Evolutionary conservation across 306 rosid species (phyloP).

Genomic region (Rosa persica): DNA sequence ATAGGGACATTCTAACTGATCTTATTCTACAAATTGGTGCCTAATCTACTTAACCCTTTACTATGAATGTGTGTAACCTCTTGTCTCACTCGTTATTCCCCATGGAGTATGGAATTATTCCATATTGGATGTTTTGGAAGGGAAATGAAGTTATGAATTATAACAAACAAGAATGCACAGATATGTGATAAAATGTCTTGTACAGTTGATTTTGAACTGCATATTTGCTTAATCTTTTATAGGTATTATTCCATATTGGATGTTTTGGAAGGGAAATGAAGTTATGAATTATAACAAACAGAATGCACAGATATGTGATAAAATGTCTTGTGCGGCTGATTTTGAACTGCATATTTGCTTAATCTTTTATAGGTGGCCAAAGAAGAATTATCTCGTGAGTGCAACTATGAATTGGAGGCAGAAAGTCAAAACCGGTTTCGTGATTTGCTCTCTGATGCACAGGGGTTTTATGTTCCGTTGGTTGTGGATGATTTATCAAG

Average conservation of each 20-base stretch:
- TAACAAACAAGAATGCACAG: background rate
- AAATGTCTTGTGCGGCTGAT: constrained; percentile 9
- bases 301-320: constrained; percentile 20
- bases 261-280: background rate
- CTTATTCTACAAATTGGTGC: background rate
- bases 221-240: constrained; percentile 26
- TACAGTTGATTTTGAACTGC: constrained; percentile 19
- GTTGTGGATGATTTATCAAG: constrained; percentile 79
- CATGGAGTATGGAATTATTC: background rate
- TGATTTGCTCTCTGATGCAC: constrained; percentile 49
- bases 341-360: constrained; percentile 26
- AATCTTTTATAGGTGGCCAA: constrained; percentile 70
- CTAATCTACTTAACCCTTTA: background rate
- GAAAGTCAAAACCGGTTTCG: constrained; percentile 75
- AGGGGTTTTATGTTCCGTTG: constrained; percentile 79
- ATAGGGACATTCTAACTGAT: background rate
- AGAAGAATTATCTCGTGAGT: constrained; percentile 88
- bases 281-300: background rate
- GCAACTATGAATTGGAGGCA: constrained; percentile 90
- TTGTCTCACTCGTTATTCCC: background rate
- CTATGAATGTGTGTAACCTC: background rate
- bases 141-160: background rate
- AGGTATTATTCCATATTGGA: constrained; percentile 42
- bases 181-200: constrained; percentile 16
- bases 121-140: background rate